A percentile compares a stretch with the other conserved stretches of the same genome.
phyloP scores from a whole-genome alignment of 768 basidiomycete genomes.

The Calvatia gigantea region DNA sequence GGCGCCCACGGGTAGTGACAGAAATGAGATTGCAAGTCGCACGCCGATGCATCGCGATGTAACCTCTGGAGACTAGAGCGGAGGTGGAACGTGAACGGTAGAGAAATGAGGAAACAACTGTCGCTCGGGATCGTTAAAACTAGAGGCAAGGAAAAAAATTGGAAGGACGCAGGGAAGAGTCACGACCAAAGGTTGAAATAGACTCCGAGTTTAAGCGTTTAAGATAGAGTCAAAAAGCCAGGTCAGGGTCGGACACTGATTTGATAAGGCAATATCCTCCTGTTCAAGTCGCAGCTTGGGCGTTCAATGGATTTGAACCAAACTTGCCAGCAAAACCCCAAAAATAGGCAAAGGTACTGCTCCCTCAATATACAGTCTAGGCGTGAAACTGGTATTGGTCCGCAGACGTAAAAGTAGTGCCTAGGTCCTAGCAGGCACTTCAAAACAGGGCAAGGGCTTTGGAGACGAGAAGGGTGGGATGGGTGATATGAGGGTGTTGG shows the following conservation, averaged over 20 bases:
- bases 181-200: too few species aligned
- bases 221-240: not conserved
- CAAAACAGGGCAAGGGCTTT: not conserved
- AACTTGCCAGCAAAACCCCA: too few species aligned
- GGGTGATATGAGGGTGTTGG: not conserved
- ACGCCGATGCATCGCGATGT: not conserved
- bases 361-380: too few species aligned
- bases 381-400: too few species aligned
- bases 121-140: too few species aligned
- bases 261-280: constrained; percentile 7
- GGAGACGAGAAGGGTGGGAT: not conserved
- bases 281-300: too few species aligned
- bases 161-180: too few species aligned
- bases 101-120: not conserved
- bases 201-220: too few species aligned
- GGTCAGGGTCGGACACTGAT: not conserved
- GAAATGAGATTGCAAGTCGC: not conserved
- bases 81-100: not conserved
- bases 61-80: not conserved
- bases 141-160: not conserved
- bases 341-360: too few species aligned
- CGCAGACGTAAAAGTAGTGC: too few species aligned
- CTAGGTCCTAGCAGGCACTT: not conserved
- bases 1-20: constrained; percentile 4
- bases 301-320: too few species aligned